Percentiles rank a stretch among this genome's conserved stretches.
Evolutionary conservation across 163 green algal genomes (phyloP).

Genomic region (Scenedesmus sp.): DNA sequence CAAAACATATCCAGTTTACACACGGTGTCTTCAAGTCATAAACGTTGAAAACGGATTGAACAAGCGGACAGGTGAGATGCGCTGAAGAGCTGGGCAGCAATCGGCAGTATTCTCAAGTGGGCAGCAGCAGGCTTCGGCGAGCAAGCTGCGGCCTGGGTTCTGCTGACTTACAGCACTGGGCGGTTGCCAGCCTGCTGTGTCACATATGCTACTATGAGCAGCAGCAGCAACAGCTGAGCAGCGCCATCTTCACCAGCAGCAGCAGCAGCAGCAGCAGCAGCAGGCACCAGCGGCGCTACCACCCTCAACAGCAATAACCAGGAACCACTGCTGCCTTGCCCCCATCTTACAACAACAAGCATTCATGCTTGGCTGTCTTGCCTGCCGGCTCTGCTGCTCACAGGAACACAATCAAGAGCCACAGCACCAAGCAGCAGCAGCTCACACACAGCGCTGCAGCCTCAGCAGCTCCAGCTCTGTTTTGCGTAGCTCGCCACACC

Average conservation of each 20-base stretch:
- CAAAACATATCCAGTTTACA: too few relatives aligned
- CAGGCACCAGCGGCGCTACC: neutral
- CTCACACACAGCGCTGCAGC: neutral
- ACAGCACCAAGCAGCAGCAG: neutral
- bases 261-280: neutral
- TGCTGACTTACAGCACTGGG: too few relatives aligned
- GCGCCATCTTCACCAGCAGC: neutral
- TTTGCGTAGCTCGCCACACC: neutral
- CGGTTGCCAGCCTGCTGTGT: too few relatives aligned
- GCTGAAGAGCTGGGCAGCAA: too few relatives aligned
- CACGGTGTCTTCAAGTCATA: too few relatives aligned
- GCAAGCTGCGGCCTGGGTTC: too few relatives aligned
- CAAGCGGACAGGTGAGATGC: too few relatives aligned
- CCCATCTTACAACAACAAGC: neutral
- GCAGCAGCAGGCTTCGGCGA: too few relatives aligned
- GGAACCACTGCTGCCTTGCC: too few relatives aligned
- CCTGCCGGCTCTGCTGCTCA: neutral
- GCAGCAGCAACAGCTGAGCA: neutral
- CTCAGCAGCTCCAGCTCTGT: too few relatives aligned
- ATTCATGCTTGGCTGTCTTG: neutral
- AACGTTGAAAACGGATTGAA: too few relatives aligned
- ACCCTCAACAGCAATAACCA: neutral
- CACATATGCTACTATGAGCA: neutral
- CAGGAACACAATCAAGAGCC: neutral
- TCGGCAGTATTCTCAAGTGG: too few relatives aligned